These are phyloP conservation scores for Penicillium canariense DNA, from an alignment of 495 filamentous ascomycete species.

Conservation along the genomic window DNA sequence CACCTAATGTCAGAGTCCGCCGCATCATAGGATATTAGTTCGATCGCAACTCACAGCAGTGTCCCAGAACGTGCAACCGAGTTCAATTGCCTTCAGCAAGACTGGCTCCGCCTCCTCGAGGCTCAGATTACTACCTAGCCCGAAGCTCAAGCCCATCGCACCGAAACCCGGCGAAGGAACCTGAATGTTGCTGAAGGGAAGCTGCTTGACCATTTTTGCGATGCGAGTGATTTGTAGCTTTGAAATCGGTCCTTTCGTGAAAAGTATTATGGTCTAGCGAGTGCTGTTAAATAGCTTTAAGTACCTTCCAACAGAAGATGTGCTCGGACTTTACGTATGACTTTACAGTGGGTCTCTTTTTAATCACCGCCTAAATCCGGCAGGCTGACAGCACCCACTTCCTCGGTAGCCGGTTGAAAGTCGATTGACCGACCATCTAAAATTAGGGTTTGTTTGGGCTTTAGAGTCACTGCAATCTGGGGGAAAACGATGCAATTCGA, in stretches of 20 bases:
- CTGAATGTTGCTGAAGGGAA: slow-evolving; percentile 39
- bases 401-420: too few species aligned
- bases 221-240: background rate
- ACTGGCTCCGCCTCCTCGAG: slow-evolving; percentile 50
- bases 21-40: background rate
- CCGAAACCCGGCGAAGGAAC: slow-evolving; percentile 46
- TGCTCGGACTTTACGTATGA: too few species aligned
- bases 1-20: background rate
- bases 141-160: slow-evolving; percentile 47
- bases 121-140: slow-evolving; percentile 39
- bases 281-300: background rate
- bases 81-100: slow-evolving; percentile 47
- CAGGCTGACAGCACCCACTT: too few species aligned
- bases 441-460: too few species aligned
- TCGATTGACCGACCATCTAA: too few species aligned
- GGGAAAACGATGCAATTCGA: too few species aligned
- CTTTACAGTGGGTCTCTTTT: too few species aligned
- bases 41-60: slow-evolving; percentile 38
- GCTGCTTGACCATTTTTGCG: slow-evolving; percentile 40
- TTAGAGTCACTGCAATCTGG: too few species aligned
- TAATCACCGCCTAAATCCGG: too few species aligned
- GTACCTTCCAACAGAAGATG: too few species aligned
- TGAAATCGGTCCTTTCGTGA: background rate
- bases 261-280: background rate
- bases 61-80: slow-evolving; percentile 55